Conservation (phyloP, 257 asterid species). For the Buddleja alternifolia region DNA sequence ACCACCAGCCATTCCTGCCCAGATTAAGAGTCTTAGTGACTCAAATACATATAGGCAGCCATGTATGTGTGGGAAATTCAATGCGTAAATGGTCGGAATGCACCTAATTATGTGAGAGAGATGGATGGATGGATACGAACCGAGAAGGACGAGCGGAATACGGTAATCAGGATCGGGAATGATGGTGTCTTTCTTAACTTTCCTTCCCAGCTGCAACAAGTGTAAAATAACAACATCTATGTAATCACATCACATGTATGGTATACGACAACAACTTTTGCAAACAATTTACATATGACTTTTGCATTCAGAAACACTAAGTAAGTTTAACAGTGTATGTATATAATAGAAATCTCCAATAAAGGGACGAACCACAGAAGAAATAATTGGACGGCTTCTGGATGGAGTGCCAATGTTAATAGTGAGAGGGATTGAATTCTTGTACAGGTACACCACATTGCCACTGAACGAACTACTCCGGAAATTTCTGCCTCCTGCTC, state of each 20-base stretch:
- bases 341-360: neutral
- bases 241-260: neutral
- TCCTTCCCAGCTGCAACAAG: constrained; percentile 63
- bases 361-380: constrained; percentile 54
- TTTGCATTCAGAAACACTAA: no score
- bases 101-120: neutral
- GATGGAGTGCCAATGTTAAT: constrained; percentile 32
- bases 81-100: neutral
- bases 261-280: neutral
- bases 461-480: constrained; percentile 51
- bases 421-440: constrained; percentile 24
- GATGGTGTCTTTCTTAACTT: constrained; percentile 60
- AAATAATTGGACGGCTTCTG: constrained; percentile 41
- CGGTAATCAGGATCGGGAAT: constrained; percentile 92
- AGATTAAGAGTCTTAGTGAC: constrained; percentile 23
- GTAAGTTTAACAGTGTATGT: no score
- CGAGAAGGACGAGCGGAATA: constrained; percentile 79
- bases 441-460: constrained; percentile 30
- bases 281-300: no score
- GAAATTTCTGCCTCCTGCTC: constrained; percentile 34
- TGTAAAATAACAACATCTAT: constrained; percentile 11
- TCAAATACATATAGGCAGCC: neutral
- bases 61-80: neutral
- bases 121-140: constrained; percentile 35
- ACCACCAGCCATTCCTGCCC: constrained; percentile 76